Conservation (phyloP, 164 flowering plant genomes). For the Piper betle region DNA sequence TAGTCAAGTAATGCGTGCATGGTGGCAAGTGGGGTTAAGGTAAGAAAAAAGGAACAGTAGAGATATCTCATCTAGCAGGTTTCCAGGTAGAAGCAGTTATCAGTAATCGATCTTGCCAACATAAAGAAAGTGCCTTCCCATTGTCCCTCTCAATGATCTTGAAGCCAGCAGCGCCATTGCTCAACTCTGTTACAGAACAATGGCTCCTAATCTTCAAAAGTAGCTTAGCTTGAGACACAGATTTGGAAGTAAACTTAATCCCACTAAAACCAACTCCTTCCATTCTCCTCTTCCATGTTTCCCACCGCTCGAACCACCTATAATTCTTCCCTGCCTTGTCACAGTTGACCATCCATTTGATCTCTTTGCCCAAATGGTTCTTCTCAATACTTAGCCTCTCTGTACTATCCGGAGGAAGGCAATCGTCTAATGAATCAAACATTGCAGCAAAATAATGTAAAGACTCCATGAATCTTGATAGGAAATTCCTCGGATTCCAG, state of each 20-base stretch:
- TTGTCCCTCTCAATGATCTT: slow-evolving; percentile 51
- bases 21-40: too few species aligned
- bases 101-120: slow-evolving; percentile 62
- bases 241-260: slow-evolving; percentile 36
- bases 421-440: slow-evolving; percentile 66
- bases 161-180: slow-evolving; percentile 40
- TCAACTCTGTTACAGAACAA: slow-evolving; percentile 23
- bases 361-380: slow-evolving; percentile 55
- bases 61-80: slow-evolving; percentile 9
- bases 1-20: too few species aligned
- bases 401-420: slow-evolving; percentile 40
- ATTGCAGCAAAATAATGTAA: slow-evolving; percentile 63
- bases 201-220: slow-evolving; percentile 50
- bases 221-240: slow-evolving; percentile 57
- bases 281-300: slow-evolving; percentile 57
- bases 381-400: slow-evolving; percentile 60
- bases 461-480: slow-evolving; percentile 65
- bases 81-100: slow-evolving; percentile 63
- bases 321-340: slow-evolving; percentile 21
- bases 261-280: slow-evolving; percentile 44
- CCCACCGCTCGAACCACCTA: slow-evolving; percentile 31
- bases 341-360: slow-evolving; percentile 31
- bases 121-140: slow-evolving; percentile 45
- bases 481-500: slow-evolving; percentile 31
- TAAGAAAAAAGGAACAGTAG: too few species aligned